These are phyloP conservation scores for Cicer cuneatum DNA, from an alignment of 306 rosid genomes.

Conservation along the genomic window DNA sequence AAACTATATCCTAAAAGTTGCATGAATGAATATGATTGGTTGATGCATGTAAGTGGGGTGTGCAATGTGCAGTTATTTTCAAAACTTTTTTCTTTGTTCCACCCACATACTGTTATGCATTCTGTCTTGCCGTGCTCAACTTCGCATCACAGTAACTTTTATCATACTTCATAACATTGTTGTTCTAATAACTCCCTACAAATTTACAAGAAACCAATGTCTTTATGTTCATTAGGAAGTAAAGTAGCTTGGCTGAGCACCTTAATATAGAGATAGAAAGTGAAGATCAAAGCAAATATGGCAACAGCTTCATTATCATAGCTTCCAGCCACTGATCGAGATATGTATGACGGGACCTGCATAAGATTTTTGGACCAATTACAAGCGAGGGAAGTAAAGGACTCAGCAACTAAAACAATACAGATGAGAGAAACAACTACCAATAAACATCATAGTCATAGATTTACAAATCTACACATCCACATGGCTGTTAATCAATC, in stretches of 20 bases:
- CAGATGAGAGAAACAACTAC: slow-evolving; percentile 26
- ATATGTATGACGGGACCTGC: slow-evolving; percentile 97
- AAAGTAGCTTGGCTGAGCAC: slow-evolving; percentile 46
- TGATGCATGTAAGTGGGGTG: not conserved
- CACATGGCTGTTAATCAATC: slow-evolving; percentile 16
- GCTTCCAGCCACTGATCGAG: slow-evolving; percentile 99
- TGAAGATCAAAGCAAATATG: slow-evolving; percentile 94
- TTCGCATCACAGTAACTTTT: not conserved
- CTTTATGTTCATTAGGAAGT: slow-evolving; percentile 23
- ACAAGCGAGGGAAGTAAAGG: slow-evolving; percentile 25
- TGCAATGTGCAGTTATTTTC: slow-evolving; percentile 27
- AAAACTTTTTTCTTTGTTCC: not conserved
- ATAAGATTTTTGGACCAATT: slow-evolving; percentile 35
- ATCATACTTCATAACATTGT: slow-evolving; percentile 3
- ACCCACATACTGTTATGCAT: not conserved
- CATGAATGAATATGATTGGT: not conserved
- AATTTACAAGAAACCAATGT: slow-evolving; percentile 22
- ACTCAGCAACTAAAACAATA: slow-evolving; percentile 5
- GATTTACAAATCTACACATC: slow-evolving; percentile 21
- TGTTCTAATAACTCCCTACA: not conserved
- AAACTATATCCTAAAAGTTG: not conserved
- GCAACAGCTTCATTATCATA: slow-evolving; percentile 99
- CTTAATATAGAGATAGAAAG: slow-evolving; percentile 98
- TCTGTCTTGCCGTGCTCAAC: not conserved
- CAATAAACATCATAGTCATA: slow-evolving; percentile 15